Percentiles rank a stretch among this genome's conserved stretches.
Evolutionary conservation across 805 yeast genomes (phyloP).

Genomic region (Ascoidea rubescens): DNA sequence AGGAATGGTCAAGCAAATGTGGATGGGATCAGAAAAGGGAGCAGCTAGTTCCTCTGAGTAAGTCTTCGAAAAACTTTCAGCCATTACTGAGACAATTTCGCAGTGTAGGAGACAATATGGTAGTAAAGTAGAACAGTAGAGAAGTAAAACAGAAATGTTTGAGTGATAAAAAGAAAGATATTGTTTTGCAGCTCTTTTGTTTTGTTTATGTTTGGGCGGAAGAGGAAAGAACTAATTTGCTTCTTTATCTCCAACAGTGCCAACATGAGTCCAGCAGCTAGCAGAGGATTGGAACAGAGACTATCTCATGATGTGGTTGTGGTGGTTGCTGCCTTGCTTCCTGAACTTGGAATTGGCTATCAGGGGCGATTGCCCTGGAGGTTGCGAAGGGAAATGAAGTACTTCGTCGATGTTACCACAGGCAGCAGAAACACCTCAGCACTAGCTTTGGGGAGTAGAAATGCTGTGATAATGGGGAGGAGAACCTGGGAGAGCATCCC

Average conservation of each 20-base stretch:
- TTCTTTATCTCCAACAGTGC: neutral
- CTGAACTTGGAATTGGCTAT: conserved; percentile 73
- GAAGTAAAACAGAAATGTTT: neutral
- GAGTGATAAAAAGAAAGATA: neutral
- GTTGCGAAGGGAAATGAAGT: conserved; percentile 70
- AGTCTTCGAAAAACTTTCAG: neutral
- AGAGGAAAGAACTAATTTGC: neutral
- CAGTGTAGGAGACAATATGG: neutral
- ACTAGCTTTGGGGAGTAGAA: conserved; percentile 17
- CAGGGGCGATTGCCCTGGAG: conserved; percentile 84
- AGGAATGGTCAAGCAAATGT: conserved; percentile 8
- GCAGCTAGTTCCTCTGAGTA: neutral
- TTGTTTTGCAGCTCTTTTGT: neutral
- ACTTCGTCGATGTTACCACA: conserved; percentile 64
- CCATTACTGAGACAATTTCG: neutral
- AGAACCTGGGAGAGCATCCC: conserved; percentile 96
- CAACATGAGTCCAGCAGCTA: neutral
- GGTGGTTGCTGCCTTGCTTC: conserved; percentile 77
- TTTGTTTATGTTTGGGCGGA: neutral
- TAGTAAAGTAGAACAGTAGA: neutral
- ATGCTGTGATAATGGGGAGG: conserved; percentile 92
- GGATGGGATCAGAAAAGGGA: conserved; percentile 6
- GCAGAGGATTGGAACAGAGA: neutral
- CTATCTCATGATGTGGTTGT: conserved; percentile 27
- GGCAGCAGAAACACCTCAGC: conserved; percentile 14